These are phyloP conservation scores for Hypoxylon intermedium DNA, from an alignment of 495 filamentous ascomycete genomes.

Conservation along the genomic window DNA sequence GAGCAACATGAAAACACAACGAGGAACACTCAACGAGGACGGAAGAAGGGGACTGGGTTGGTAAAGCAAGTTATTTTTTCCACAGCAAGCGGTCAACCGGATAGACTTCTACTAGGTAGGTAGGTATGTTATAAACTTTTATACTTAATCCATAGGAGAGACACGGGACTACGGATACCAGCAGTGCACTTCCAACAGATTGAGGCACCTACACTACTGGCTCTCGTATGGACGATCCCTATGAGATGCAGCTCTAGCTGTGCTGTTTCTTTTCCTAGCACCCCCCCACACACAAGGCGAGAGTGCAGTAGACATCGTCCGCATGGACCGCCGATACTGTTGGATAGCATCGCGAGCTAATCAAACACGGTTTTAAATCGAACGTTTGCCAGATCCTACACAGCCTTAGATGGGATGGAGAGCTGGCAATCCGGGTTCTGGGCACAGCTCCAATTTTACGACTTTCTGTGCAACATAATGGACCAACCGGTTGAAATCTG, in stretches of 20 bases:
- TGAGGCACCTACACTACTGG: neutral
- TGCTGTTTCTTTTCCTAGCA: constrained; percentile 8
- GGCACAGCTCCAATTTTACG: constrained; percentile 30
- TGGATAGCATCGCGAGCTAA: constrained; percentile 3
- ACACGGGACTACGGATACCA: constrained; percentile 23
- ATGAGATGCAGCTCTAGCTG: neutral
- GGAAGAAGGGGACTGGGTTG: constrained; percentile 4
- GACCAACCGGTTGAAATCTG: constrained; percentile 25
- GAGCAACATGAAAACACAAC: constrained; percentile 1
- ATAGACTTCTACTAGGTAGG: too few relatives aligned
- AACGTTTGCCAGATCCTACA: constrained; percentile 5
- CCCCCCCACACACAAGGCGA: constrained; percentile 2
- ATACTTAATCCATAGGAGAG: constrained; percentile 17
- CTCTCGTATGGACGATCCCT: neutral
- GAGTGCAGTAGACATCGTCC: constrained; percentile 11
- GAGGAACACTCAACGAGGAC: neutral
- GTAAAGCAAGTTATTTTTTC: neutral
- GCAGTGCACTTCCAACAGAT: constrained; percentile 14
- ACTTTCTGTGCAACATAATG: constrained; percentile 25
- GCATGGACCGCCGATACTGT: neutral
- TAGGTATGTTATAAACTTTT: constrained; percentile 27
- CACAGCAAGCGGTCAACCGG: constrained; percentile 20
- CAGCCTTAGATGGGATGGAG: constrained; percentile 14
- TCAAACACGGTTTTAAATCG: constrained; percentile 2
- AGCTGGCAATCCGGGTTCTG: constrained; percentile 23